A percentile compares a stretch with the other conserved stretches of the same genome.
Conservation (phyloP, 805 yeast species). For the Saccharomycopsis capsularis region DNA sequence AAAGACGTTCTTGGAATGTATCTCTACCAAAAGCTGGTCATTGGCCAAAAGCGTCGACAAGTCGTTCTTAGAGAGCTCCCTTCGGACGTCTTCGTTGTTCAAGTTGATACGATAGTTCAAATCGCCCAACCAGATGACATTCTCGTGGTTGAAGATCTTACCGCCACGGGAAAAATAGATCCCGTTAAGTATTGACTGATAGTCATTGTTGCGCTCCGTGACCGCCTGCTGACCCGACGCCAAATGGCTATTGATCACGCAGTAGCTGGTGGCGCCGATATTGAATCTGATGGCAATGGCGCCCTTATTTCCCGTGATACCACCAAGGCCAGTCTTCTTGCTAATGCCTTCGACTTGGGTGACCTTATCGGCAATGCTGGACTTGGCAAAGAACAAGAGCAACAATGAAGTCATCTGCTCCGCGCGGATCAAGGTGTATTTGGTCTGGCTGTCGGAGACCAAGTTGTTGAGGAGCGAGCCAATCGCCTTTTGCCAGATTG, state of each 20-base stretch:
- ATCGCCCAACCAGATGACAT: conserved; percentile 91
- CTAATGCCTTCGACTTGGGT: conserved; percentile 90
- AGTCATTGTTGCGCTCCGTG: conserved; percentile 83
- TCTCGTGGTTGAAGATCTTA: conserved; percentile 74
- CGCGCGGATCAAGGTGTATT: conserved; percentile 59
- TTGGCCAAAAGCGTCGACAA: conserved; percentile 46
- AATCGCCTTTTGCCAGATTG: conserved; percentile 71
- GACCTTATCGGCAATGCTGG: conserved; percentile 41
- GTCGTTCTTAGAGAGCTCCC: conserved; percentile 33
- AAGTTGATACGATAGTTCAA: conserved; percentile 58
- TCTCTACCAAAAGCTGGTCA: conserved; percentile 78
- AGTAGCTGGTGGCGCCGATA: conserved; percentile 72
- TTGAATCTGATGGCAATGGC: conserved; percentile 89
- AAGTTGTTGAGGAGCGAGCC: conserved; percentile 52
- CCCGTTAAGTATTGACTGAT: conserved; percentile 65
- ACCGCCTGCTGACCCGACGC: conserved; percentile 86
- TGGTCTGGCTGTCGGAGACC: conserved; percentile 35
- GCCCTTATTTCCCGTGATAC: conserved; percentile 95
- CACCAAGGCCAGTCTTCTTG: conserved; percentile 93
- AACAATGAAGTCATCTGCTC: conserved; percentile 70
- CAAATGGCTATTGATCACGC: conserved; percentile 82
- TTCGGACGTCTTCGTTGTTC: conserved; percentile 68
- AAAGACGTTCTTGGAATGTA: conserved; percentile 65
- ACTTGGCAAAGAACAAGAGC: conserved; percentile 55
- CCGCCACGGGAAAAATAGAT: conserved; percentile 62